Base-by-base conservation (phyloP, 1,284 basidiomycete species). In the Cerioporus squamosus region DNA sequence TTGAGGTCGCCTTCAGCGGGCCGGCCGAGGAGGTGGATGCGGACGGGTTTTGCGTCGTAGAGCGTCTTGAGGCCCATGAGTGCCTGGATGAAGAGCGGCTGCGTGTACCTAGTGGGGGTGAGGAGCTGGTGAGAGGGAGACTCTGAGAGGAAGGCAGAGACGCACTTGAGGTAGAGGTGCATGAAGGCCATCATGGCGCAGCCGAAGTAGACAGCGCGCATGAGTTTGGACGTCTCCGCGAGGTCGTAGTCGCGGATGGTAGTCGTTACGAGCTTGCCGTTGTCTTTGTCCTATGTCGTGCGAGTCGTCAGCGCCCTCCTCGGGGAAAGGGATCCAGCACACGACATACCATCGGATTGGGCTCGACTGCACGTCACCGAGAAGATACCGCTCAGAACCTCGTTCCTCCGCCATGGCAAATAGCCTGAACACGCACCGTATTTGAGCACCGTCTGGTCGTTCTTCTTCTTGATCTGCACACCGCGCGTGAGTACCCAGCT, bases 171-270 rank as follows among this genome's bases (percentile, higher is more conserved):
- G 82, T 95, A 97, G 51, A 89, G 64, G 76, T 97, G 94, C 78
- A 97, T 86, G 81, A 95, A 89, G 55, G 70, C 80, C 92, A 95
- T 95, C 90, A 95, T 94, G 46, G 87, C 90, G 67, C 94, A 74
- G 61, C 91, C 90, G 73, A 91, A 88, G 76, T 88, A 91, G 7
- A 86, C 87, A 31, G 85, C 83, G 57, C 90, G 87, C 61, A 95
- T 90, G n/a, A 90, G 82, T 81, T 97, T 95, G 57, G 90, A 91
- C 3, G 87, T 86, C 74, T 98, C 93, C 5, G 82, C 77, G 15
- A 98, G 85, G 76, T 99, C 96, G 68, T 99, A 99, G 72, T 98
- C 97, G 57, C 87, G 83, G 59, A 95, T 87, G 22, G 96, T 98
- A 8, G 95, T 97, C n/a, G 91, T 94, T 26, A 96, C 84, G 7